Evolutionary conservation across 1,284 basidiomycete genomes (phyloP).

Genomic region (Cystobasidium pallidum): DNA sequence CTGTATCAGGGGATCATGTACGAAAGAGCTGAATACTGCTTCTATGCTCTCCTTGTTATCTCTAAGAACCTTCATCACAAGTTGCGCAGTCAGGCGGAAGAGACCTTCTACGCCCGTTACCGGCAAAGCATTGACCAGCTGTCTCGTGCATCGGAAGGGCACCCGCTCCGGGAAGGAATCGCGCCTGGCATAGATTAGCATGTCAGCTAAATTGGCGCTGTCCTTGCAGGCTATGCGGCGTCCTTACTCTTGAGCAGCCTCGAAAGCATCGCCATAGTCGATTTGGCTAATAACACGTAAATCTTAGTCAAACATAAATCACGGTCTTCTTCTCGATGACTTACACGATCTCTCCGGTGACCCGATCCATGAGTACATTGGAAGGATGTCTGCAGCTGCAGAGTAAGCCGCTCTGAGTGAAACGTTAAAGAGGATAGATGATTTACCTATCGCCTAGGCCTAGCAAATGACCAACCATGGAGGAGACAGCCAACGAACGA

Average conservation of each 20-base stretch:
- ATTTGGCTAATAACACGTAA: conserved; percentile 4
- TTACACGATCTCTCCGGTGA: conserved; percentile 33
- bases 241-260: conserved; percentile 38
- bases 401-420: neutral
- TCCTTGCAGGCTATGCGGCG: neutral
- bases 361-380: conserved; percentile 35
- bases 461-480: conserved; percentile 41
- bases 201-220: neutral
- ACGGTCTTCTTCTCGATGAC: neutral
- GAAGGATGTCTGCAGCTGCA: conserved; percentile 21
- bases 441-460: conserved; percentile 36
- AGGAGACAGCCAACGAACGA: conserved; percentile 30
- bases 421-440: neutral
- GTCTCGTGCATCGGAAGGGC: conserved; percentile 38
- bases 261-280: conserved; percentile 41
- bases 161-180: conserved; percentile 40
- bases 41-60: conserved; percentile 41
- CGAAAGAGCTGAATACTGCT: conserved; percentile 36
- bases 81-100: conserved; percentile 39
- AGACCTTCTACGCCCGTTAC: conserved; percentile 36
- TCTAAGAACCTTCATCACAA: conserved; percentile 30
- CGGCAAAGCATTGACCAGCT: conserved; percentile 27
- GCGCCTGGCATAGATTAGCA: neutral
- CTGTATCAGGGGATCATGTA: conserved; percentile 43
- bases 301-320: neutral